A percentile compares a stretch with the other conserved stretches of the same genome.
These are phyloP conservation scores for Polyplosphaeria fusca DNA, from an alignment of 495 filamentous ascomycete species.

Conservation along the genomic window DNA sequence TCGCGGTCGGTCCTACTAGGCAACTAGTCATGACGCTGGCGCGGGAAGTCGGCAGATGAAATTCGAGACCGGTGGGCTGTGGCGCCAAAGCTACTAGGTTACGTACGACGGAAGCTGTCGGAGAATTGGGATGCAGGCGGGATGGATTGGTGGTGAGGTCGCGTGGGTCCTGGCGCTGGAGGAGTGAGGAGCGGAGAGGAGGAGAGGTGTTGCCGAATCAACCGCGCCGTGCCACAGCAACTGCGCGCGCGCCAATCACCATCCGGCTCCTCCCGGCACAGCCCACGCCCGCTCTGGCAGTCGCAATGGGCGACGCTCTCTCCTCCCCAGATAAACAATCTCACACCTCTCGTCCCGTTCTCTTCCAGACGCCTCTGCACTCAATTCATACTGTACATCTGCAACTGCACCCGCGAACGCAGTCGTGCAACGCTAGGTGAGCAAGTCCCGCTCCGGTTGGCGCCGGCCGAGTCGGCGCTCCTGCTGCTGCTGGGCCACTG, in stretches of 20 bases:
- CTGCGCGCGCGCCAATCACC: conserved; percentile 7
- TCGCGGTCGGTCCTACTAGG: no score
- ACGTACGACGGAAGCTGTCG: no score
- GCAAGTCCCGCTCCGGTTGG: not conserved
- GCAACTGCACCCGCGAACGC: not conserved
- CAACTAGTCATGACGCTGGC: no score
- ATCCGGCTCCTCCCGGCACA: not conserved
- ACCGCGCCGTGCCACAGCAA: conserved; percentile 19
- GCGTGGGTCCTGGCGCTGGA: not conserved
- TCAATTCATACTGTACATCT: not conserved
- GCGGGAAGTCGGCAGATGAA: no score
- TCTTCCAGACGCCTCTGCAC: not conserved
- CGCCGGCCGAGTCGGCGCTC: not conserved
- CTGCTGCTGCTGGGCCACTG: not conserved
- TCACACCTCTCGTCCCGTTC: not conserved
- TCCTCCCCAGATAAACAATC: not conserved
- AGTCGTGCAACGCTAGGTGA: not conserved
- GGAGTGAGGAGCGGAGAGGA: no score
- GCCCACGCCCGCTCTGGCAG: no score
- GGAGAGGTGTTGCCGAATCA: conserved; percentile 21
- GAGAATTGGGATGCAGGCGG: not conserved
- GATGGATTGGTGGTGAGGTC: not conserved
- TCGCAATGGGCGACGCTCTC: not conserved
- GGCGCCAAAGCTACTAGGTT: not conserved
- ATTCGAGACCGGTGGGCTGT: no score